phyloP scores from a whole-genome alignment of 768 basidiomycete species.

The Rhizopogon salebrosus region DNA sequence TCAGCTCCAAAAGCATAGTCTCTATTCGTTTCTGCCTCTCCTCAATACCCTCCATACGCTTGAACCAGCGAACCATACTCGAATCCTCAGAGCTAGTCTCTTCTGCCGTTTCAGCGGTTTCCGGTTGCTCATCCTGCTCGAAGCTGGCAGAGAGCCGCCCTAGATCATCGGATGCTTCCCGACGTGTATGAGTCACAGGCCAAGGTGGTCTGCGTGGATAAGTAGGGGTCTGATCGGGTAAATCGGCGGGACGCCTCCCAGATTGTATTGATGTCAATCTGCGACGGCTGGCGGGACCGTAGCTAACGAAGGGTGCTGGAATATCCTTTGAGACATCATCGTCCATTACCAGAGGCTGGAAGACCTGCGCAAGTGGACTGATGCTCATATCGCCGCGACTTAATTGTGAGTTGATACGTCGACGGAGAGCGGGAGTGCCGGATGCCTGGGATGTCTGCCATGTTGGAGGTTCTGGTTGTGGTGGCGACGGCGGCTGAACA shows the following conservation, averaged over 20 bases:
- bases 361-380: constrained; percentile 73
- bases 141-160: constrained; percentile 22
- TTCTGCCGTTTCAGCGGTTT: constrained; percentile 23
- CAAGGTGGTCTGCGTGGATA: constrained; percentile 7
- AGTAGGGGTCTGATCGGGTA: constrained; percentile 1
- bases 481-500: background rate
- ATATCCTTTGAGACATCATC: constrained; percentile 34
- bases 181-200: constrained; percentile 21
- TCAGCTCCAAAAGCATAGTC: constrained; percentile 34
- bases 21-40: constrained; percentile 44
- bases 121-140: constrained; percentile 14
- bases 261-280: constrained; percentile 32
- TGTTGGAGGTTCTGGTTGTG: constrained; percentile 6
- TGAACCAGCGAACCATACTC: constrained; percentile 23
- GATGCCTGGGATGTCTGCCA: constrained; percentile 12
- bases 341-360: constrained; percentile 59
- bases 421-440: constrained; percentile 11
- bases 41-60: constrained; percentile 37
- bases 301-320: constrained; percentile 24
- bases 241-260: constrained; percentile 12
- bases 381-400: constrained; percentile 23
- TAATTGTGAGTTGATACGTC: constrained; percentile 15
- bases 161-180: constrained; percentile 9
- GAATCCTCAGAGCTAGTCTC: constrained; percentile 22
- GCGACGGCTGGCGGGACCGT: constrained; percentile 36